Evolutionary conservation across 352 stramenopile species (phyloP).

Genomic region (Halophytophthora polymorphica): DNA sequence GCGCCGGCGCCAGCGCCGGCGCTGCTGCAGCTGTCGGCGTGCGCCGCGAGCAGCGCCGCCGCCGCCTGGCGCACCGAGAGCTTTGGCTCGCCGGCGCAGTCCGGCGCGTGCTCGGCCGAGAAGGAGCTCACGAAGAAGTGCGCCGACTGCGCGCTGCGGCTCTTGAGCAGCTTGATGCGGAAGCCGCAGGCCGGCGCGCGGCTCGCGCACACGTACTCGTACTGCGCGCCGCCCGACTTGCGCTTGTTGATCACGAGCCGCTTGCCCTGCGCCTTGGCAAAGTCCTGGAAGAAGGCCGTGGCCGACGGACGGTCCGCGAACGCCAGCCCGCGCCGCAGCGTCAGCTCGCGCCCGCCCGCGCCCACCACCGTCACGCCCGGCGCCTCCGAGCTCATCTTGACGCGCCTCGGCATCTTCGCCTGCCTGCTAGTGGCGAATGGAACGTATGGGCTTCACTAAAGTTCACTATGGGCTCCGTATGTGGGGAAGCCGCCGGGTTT

Average conservation of each 20-base stretch:
- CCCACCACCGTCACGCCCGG: constrained; percentile 28
- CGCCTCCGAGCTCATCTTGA: constrained; percentile 27
- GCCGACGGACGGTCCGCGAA: constrained; percentile 27
- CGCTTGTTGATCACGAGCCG: constrained; percentile 36
- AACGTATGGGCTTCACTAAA: no score
- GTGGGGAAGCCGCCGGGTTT: no score
- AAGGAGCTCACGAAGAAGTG: constrained; percentile 41
- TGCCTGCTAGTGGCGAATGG: no score
- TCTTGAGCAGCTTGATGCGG: constrained; percentile 36
- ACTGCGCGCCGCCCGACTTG: constrained; percentile 33
- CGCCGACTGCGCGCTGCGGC: constrained; percentile 29
- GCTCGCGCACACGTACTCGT: constrained; percentile 36
- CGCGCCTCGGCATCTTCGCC: constrained; percentile 21
- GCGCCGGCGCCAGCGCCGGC: not conserved
- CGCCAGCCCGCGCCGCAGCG: constrained; percentile 22
- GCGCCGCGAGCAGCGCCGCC: constrained; percentile 12
- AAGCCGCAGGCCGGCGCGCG: constrained; percentile 22
- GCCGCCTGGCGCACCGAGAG: constrained; percentile 33
- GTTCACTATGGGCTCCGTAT: no score
- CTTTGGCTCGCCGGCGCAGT: constrained; percentile 24
- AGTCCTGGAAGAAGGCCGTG: constrained; percentile 37
- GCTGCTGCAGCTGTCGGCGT: not conserved
- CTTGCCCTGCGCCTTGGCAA: constrained; percentile 38
- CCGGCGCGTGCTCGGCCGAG: constrained; percentile 14
- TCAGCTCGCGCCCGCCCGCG: constrained; percentile 19